Base-by-base conservation (phyloP, 1,139 yeast species). In the Kodamaea derodonti region DNA sequence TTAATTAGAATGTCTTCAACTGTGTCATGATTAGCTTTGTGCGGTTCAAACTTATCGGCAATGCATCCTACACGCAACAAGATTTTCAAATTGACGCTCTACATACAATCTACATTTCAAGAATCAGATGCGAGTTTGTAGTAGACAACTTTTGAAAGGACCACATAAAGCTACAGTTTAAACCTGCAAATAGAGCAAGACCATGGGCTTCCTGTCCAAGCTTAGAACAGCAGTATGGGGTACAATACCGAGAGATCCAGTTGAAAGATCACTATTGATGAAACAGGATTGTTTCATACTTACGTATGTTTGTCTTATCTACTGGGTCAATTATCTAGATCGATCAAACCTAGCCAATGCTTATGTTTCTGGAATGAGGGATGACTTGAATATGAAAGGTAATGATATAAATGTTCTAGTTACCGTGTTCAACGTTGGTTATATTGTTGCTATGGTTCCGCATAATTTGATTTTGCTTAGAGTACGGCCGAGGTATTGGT, bases 401-500 rank as follows among this genome's bases (percentile, higher is more conserved):
- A 63, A 77, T 42, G 60, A 65, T 31, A 59, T 59, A 39, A 77
- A 75, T 43, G 43, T 69, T 20, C 66, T 76, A 34, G 72, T 73
- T 41, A 75, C 84, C 0, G 67, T 74, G 32, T 79, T 78, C 52
- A 75, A 75, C 9, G 72, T 78, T 4, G 85, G 85, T 2, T 78
- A 76, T 51, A 69, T 75, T 17, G 60, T 78, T 12, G 78, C 79
- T 4, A 69, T 76, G 63, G 53, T 80, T 26, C 84, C 84, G 1
- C 70, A 75, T 42, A 75, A 76, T 47, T 46, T 73, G 47, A 65
- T 73, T 32, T 53, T 78, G 15, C 53, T 76, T 37, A 69, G 65
- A 37, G 62, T 77, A 1, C 64, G 75, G 40, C 81, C 83, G 1
- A 59, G 77, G 31, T 66, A 69, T 41, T 76, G 77, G 80, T 45